Percentiles rank a stretch among this genome's conserved stretches.
Evolutionary conservation across 495 filamentous ascomycete genomes (phyloP).

Genomic region (Copromyces sp.): DNA sequence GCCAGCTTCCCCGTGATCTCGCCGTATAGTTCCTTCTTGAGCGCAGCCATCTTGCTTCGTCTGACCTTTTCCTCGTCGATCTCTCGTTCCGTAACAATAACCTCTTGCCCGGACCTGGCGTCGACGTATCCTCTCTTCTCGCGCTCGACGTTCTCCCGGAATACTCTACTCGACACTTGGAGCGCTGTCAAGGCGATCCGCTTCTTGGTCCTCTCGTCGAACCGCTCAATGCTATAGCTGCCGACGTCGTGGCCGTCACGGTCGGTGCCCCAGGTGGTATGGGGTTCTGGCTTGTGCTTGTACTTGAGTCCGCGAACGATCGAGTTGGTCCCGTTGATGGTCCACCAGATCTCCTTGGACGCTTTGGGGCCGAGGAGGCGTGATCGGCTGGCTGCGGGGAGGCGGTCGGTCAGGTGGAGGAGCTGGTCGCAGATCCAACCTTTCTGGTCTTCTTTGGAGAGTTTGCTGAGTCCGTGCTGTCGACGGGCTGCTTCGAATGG

Average conservation of each 20-base stretch:
- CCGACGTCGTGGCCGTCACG: slow-evolving; percentile 30
- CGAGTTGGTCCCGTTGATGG: slow-evolving; percentile 34
- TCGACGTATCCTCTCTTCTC: slow-evolving; percentile 9
- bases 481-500: slow-evolving; percentile 20
- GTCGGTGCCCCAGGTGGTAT: slow-evolving; percentile 32
- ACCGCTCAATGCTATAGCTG: slow-evolving; percentile 30
- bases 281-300: slow-evolving; percentile 9
- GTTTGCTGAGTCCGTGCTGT: slow-evolving; percentile 23
- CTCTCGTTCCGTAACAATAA: slow-evolving; percentile 26
- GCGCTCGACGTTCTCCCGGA: slow-evolving; percentile 17
- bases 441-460: slow-evolving; percentile 28
- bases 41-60: slow-evolving; percentile 32
- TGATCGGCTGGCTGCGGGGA: slow-evolving; percentile 11
- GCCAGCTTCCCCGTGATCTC: slow-evolving; percentile 43
- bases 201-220: slow-evolving; percentile 22
- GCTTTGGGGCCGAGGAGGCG: slow-evolving; percentile 30
- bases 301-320: slow-evolving; percentile 25
- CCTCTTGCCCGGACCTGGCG: slow-evolving; percentile 7
- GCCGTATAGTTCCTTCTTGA: slow-evolving; percentile 35
- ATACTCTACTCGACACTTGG: slow-evolving; percentile 18
- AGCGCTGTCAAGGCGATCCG: slow-evolving; percentile 18
- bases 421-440: slow-evolving; percentile 17
- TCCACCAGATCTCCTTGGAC: slow-evolving; percentile 40
- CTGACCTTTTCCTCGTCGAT: slow-evolving; percentile 35
- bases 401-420: slow-evolving; percentile 22